Conservation (phyloP, 169 alveolate species). For the Eimeria praecox region DNA sequence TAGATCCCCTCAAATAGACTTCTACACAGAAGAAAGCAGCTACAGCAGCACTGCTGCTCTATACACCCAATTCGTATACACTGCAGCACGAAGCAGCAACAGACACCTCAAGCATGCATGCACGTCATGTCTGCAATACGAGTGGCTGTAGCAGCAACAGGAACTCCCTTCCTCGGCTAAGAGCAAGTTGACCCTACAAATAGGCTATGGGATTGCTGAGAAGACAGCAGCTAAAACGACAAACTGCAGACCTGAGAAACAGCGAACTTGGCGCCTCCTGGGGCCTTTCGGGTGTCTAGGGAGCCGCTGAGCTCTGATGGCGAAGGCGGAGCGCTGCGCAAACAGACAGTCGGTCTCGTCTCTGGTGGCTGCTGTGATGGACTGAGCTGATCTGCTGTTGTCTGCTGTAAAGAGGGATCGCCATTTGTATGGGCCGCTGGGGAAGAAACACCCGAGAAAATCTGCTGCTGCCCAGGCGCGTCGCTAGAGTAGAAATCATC, state of each 20-base stretch:
- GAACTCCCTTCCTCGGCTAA: no score
- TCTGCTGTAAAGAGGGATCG: not conserved
- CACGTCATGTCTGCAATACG: not conserved
- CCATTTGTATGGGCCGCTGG: not conserved
- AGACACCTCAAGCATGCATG: not conserved
- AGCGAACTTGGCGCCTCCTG: conserved; percentile 41
- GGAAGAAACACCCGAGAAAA: not conserved
- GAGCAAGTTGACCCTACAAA: no score
- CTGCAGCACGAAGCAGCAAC: not conserved
- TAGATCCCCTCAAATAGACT: no score
- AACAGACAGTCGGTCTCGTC: conserved; percentile 14
- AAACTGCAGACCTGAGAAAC: conserved; percentile 73
- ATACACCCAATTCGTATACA: not conserved
- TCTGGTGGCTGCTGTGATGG: not conserved
- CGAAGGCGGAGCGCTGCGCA: not conserved
- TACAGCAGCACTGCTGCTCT: no score
- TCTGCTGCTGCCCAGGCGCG: conserved; percentile 1
- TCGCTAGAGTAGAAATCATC: conserved; percentile 61
- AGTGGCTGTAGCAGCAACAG: not conserved
- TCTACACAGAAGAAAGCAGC: no score
- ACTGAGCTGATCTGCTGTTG: not conserved
- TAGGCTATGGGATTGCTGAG: no score
- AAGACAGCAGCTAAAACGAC: not conserved
- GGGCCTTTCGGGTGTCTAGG: conserved; percentile 12
- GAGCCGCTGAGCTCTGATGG: conserved; percentile 14